Percentiles rank a stretch among this genome's conserved stretches.
These are phyloP conservation scores for Ascochyta viciae-villosae DNA, from an alignment of 2,329 filamentous ascomycete species.

Conservation along the genomic window DNA sequence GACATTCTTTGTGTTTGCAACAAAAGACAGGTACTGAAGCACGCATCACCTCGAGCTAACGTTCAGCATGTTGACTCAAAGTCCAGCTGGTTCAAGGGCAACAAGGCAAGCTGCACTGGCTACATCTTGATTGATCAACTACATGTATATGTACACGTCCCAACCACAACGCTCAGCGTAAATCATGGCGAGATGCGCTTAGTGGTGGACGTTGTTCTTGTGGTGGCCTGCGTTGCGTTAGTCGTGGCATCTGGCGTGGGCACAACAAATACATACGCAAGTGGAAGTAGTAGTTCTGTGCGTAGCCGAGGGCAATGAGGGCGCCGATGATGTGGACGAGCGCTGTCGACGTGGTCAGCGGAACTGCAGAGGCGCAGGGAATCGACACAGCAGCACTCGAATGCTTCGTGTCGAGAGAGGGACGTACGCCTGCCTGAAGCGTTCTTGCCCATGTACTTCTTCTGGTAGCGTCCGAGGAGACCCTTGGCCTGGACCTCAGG, in stretches of 20 bases:
- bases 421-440: slow-evolving; percentile 82
- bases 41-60: too few species aligned
- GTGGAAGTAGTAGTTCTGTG: slow-evolving; percentile 99
- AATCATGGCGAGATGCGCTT: slow-evolving; percentile 48
- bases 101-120: slow-evolving; percentile 21
- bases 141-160: slow-evolving; percentile 50
- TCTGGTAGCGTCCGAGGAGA: slow-evolving; percentile 85
- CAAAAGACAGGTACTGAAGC: too few species aligned
- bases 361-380: slow-evolving; percentile 1
- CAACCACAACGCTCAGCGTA: slow-evolving; percentile 26
- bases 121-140: slow-evolving; percentile 45
- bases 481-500: slow-evolving; percentile 84
- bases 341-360: slow-evolving; percentile 62
- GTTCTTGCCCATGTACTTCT: slow-evolving; percentile 93
- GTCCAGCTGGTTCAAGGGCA: too few species aligned
- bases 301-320: slow-evolving; percentile 85
- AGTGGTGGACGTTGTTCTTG: slow-evolving; percentile 99
- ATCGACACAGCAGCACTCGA: neutral
- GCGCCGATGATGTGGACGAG: slow-evolving; percentile 84
- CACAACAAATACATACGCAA: slow-evolving; percentile 73
- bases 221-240: slow-evolving; percentile 77
- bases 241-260: slow-evolving; percentile 20
- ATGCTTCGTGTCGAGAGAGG: slow-evolving; percentile 30
- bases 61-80: too few species aligned
- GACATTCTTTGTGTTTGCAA: too few species aligned